Evolutionary conservation across 2,329 filamentous ascomycete genomes (phyloP).

Genomic region (Fusarium goolgardi): DNA sequence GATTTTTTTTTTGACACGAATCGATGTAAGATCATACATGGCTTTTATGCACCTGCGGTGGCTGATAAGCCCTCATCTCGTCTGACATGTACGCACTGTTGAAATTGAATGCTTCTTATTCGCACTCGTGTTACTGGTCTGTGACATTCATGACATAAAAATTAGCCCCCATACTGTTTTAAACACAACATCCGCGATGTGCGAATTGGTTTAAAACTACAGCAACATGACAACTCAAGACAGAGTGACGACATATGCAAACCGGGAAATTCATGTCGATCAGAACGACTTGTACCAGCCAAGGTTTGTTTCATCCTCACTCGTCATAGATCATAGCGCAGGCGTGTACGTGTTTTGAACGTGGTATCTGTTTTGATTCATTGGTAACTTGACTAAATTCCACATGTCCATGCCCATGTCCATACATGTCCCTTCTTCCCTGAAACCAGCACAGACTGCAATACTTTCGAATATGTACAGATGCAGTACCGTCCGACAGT

Average conservation of each 20-base stretch:
- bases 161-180: neutral
- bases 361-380: conserved; percentile 33
- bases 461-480: conserved; percentile 36
- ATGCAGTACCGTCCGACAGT: conserved; percentile 30
- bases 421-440: conserved; percentile 13
- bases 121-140: conserved; percentile 13
- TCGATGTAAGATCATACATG: neutral
- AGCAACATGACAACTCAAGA: conserved; percentile 6
- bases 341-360: conserved; percentile 10
- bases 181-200: neutral
- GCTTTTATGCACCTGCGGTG: neutral
- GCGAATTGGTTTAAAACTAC: neutral
- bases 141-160: conserved; percentile 16
- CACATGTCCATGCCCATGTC: conserved; percentile 10
- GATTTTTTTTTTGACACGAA: conserved; percentile 24
- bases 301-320: conserved; percentile 19
- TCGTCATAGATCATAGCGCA: conserved; percentile 26
- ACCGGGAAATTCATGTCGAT: conserved; percentile 24
- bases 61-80: neutral
- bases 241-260: conserved; percentile 17
- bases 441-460: conserved; percentile 31
- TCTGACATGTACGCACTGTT: neutral
- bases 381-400: conserved; percentile 27
- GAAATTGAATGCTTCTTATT: conserved; percentile 9
- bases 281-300: conserved; percentile 13